Conservation (phyloP, 2,329 filamentous ascomycete species). For the Fusarium globosum region DNA sequence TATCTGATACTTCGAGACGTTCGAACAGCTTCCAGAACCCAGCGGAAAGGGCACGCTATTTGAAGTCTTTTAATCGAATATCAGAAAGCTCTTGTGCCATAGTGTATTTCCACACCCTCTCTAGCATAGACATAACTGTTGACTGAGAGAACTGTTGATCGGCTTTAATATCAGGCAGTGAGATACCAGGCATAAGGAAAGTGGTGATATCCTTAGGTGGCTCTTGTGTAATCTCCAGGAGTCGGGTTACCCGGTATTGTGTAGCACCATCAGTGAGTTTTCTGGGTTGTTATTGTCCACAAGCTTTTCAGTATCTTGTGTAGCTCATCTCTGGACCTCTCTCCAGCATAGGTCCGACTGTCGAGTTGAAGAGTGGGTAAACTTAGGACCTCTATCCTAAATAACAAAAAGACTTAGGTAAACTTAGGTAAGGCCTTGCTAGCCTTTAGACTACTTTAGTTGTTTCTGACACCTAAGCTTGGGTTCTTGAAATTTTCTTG, state of each 20-base stretch:
- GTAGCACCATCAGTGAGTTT: not conserved
- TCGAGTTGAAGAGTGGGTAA: too few relatives aligned
- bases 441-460: not conserved
- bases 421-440: not conserved
- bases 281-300: not conserved
- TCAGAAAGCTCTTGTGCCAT: not conserved
- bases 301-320: not conserved
- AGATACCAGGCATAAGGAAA: not conserved
- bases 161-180: not conserved
- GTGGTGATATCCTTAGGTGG: not conserved
- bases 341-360: too few relatives aligned
- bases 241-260: not conserved
- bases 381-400: not conserved
- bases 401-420: not conserved
- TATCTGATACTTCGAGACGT: not conserved
- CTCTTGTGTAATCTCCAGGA: not conserved
- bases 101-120: not conserved
- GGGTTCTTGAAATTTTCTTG: not conserved
- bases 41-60: not conserved
- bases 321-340: not conserved
- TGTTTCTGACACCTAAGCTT: not conserved
- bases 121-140: not conserved
- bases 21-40: not conserved
- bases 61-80: not conserved
- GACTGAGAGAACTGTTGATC: not conserved